Evolutionary conservation across 2,329 filamentous ascomycete genomes (phyloP), one percentile per base, ranked within the genome.

Genomic region (Chrysosporium queenslandicum): DNA sequence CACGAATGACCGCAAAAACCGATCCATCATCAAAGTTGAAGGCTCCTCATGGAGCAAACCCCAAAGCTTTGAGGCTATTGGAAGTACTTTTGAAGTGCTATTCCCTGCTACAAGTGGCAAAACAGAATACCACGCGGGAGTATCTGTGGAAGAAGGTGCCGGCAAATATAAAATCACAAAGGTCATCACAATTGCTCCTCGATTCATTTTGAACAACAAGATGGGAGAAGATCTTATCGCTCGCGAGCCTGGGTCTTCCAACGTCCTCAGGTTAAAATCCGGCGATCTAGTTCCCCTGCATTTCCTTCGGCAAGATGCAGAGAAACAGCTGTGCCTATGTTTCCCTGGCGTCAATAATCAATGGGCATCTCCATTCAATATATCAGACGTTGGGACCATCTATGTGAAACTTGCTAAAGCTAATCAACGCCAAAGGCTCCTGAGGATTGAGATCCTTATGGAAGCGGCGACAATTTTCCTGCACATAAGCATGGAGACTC

Each of bases 161-260:
- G 92, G 92, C 62, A 98, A 98, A 70, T 98, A 97, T 74, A 97
- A 95, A 68, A 76, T 98, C 74, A 94, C 88, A 16, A 97, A 95
- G 71, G 86, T 96, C 11, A 87, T 98, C 23, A 96, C 90, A 0
- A 79, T 98, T 37, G 83, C 92, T 0, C 92, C 94, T 23, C 81
- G 92, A 21, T 98, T 95, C 63, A 85, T 98, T 50, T 75, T 98
- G 58, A 90, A 95, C 68, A 98, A 96, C 73, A 91, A 89, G 68
- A 77, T 96, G 51, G 83, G 79, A 25, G 91, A 98, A 64, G 86
- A 92, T 53, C 80, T 98, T 55, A 82, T 92, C 61, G 84, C 96
- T 25, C 83, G 92, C 39, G 92, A 98, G 66, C 88, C 91, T 11
- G 91, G 89, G 37, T 95, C 91, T 0, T 90, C 91, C 0, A 85